These are phyloP conservation scores for Chaetomium tenue DNA, from an alignment of 495 filamentous ascomycete genomes.

Conservation along the genomic window DNA sequence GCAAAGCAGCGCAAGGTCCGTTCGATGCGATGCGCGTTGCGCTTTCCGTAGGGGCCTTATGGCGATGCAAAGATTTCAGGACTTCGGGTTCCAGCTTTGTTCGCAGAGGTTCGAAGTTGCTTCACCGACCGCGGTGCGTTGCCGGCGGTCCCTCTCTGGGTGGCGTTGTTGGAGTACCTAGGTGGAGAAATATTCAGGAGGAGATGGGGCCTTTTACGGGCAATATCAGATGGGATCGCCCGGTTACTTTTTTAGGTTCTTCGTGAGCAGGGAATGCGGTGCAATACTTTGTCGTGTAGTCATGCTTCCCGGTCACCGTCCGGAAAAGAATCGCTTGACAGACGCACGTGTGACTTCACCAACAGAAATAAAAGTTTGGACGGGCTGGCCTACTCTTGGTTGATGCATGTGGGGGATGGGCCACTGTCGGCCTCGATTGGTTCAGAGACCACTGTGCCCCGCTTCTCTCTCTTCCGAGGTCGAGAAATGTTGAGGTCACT, in stretches of 20 bases:
- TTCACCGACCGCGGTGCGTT: not conserved
- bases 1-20: not conserved
- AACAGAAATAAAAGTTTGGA: conserved; percentile 13
- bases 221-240: not conserved
- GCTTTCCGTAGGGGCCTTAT: not conserved
- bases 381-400: not conserved
- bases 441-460: not conserved
- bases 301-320: not conserved
- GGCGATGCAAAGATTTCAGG: not conserved
- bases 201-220: not conserved
- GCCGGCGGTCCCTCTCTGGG: not conserved
- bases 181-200: not conserved
- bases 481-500: conserved; percentile 20
- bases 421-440: not conserved
- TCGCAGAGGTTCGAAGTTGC: not conserved
- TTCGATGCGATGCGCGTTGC: not conserved
- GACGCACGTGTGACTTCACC: conserved; percentile 8
- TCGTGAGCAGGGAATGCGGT: not conserved
- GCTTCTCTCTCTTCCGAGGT: conserved; percentile 13
- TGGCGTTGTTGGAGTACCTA: not conserved
- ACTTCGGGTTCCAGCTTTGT: not conserved
- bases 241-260: not conserved
- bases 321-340: not conserved
- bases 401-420: conserved; percentile 2
- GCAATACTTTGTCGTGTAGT: not conserved